A percentile compares a stretch with the other conserved stretches of the same genome.
These are phyloP conservation scores for Rutstroemia sp. DNA, from an alignment of 2,329 filamentous ascomycete genomes.

Conservation along the genomic window DNA sequence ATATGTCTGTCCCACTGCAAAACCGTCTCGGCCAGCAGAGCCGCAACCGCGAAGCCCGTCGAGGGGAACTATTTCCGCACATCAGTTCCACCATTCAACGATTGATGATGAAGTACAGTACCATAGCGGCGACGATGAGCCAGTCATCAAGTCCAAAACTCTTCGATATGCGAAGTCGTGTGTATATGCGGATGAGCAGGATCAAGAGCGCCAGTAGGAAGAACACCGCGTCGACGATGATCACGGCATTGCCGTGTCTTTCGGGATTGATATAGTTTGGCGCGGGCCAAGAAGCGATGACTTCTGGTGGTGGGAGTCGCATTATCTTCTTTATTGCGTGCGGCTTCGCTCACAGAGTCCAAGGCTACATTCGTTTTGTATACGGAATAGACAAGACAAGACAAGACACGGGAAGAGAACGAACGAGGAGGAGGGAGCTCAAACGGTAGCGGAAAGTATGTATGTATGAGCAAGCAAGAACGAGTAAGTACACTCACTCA, in stretches of 20 bases:
- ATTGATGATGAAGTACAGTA: not conserved
- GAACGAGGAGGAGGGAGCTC: too few species aligned
- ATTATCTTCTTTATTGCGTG: not conserved
- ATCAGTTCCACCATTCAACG: not conserved
- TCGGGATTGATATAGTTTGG: conserved; percentile 40
- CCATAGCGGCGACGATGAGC: conserved; percentile 30
- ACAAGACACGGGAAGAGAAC: too few species aligned
- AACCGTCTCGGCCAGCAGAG: conserved; percentile 27
- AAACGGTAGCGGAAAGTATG: too few species aligned
- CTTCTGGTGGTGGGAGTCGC: conserved; percentile 4
- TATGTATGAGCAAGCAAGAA: too few species aligned
- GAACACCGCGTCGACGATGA: conserved; percentile 36
- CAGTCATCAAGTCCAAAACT: conserved; percentile 41
- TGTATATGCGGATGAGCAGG: conserved; percentile 38
- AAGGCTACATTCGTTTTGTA: too few species aligned
- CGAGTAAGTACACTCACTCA: too few species aligned
- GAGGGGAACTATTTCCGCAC: conserved; percentile 19
- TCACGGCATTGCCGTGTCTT: conserved; percentile 35
- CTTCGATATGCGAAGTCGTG: conserved; percentile 37
- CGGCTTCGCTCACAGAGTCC: too few species aligned
- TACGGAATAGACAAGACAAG: too few species aligned
- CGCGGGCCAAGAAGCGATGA: conserved; percentile 24
- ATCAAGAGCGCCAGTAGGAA: conserved; percentile 33
- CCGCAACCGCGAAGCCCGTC: conserved; percentile 30
- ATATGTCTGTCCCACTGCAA: conserved; percentile 34